A percentile compares a stretch with the other conserved stretches of the same genome.
Evolutionary conservation across 2,329 filamentous ascomycete species (phyloP).

Genomic region (Xenoacremonium recifei): DNA sequence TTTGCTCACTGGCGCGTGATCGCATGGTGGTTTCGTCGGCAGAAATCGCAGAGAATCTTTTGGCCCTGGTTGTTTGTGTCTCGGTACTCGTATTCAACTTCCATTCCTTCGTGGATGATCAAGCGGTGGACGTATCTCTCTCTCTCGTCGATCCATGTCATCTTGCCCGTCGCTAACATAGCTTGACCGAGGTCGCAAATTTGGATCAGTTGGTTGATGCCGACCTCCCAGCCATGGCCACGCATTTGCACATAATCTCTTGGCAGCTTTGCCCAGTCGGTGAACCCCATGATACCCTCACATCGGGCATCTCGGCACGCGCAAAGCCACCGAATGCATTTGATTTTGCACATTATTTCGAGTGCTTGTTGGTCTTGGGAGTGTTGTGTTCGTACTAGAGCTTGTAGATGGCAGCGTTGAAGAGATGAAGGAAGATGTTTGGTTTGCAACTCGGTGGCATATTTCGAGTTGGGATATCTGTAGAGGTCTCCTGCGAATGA

Average conservation of each 20-base stretch:
- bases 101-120: conserved; percentile 5
- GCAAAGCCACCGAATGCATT: conserved; percentile 4
- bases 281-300: conserved; percentile 5
- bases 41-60: conserved; percentile 9
- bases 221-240: conserved; percentile 11
- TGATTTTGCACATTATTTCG: conserved; percentile 13
- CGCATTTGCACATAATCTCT: neutral
- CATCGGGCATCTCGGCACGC: conserved; percentile 9
- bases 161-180: conserved; percentile 4
- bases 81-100: conserved; percentile 9
- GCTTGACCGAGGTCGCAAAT: conserved; percentile 3
- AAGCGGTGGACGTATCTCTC: conserved; percentile 1
- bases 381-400: too few species aligned
- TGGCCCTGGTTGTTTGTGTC: conserved; percentile 3
- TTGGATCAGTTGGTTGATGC: conserved; percentile 5
- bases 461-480: too few species aligned
- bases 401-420: neutral
- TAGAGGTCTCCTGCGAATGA: too few species aligned
- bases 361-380: too few species aligned
- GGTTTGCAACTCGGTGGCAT: too few species aligned
- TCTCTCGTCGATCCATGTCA: conserved; percentile 6
- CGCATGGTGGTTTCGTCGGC: neutral
- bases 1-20: conserved; percentile 1
- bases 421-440: neutral
- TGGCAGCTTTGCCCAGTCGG: conserved; percentile 1